Base-by-base conservation (phyloP, 148 eudicot species). In the Amaranthus hypochondriacus region DNA sequence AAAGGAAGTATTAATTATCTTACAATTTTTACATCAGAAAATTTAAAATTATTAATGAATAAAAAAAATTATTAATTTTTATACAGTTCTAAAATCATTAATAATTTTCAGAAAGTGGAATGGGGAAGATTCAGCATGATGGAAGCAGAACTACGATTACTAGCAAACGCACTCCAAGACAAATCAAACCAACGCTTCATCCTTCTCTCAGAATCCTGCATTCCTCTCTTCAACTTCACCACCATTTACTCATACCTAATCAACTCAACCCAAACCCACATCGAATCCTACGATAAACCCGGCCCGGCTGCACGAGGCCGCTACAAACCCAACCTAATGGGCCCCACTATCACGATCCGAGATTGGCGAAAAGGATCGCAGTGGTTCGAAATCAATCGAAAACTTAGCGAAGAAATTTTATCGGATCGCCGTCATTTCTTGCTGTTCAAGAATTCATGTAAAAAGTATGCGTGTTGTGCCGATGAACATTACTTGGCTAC, bases 311-410 rank as follows among this genome's bases (percentile, higher is more conserved):
- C 92, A 5, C 81, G 97, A 2, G 98, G 98, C 55, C 83, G 96
- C 0, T 94, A 92, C 89, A 91, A 89, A 83, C 78, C 78, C 69
- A 72, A 77, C 7, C 83, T 95, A 84, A 28, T 28, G 39, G 53
- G 73, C 48, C 96, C 98, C 10, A 7, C 73, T 55, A 78, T 95
- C 50, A 82, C 87, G 0, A 50, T 95, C 50, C 78, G 79, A 6
- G 86, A 92, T 0, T 95, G 98, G 97, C 82, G 96, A 39, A 94
- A 94, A 71, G 98, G 97, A 10, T 91, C 97, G 8, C 98, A 94
- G 56, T 94, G 98, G 98, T 92, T 95, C 51, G 96, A 92, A 82
- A 83, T 82, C 51, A 82, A 85, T 43, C 79, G 97, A 5, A 72
- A 84, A 5, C 78, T 95, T 5, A 94, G 97, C 5, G 5, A 81